A percentile compares a stretch with the other conserved stretches of the same genome.
These are phyloP conservation scores for Ceraceosorus guamensis DNA, from an alignment of 1,284 basidiomycete genomes.

Conservation along the genomic window DNA sequence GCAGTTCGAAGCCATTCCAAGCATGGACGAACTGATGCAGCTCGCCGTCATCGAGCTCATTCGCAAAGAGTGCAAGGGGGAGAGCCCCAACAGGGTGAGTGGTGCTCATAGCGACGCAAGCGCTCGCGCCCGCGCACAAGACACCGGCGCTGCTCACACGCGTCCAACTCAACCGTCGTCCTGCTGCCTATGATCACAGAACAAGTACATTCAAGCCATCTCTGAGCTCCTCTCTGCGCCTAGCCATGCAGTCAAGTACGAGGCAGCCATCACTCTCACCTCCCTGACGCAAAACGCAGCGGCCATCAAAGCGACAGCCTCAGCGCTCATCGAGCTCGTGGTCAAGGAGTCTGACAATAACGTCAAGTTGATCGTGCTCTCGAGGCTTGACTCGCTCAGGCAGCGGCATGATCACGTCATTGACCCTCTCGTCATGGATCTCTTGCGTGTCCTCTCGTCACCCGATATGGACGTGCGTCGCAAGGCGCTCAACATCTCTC, in stretches of 20 bases:
- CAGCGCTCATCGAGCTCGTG: slow-evolving; percentile 80
- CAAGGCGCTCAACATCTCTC: slow-evolving; percentile 80
- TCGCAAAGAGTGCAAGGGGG: slow-evolving; percentile 77
- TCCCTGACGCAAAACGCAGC: slow-evolving; percentile 91
- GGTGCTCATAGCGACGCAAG: not conserved
- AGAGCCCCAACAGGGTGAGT: slow-evolving; percentile 51
- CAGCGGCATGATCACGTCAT: slow-evolving; percentile 83
- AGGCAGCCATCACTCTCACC: slow-evolving; percentile 90
- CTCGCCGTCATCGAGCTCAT: slow-evolving; percentile 94
- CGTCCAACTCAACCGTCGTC: not conserved
- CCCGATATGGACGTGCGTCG: slow-evolving; percentile 94
- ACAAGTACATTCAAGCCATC: slow-evolving; percentile 86
- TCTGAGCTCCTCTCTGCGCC: slow-evolving; percentile 87
- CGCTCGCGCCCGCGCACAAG: not conserved
- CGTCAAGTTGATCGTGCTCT: slow-evolving; percentile 95
- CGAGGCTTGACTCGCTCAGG: slow-evolving; percentile 77
- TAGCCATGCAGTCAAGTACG: slow-evolving; percentile 94
- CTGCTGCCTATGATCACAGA: slow-evolving; percentile 51
- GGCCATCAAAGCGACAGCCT: slow-evolving; percentile 89
- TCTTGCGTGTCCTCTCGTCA: slow-evolving; percentile 81
- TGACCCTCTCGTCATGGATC: slow-evolving; percentile 89
- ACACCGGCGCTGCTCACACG: not conserved
- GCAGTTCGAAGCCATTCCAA: slow-evolving; percentile 71
- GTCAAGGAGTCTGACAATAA: slow-evolving; percentile 98
- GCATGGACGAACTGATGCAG: slow-evolving; percentile 88